Base-by-base conservation (phyloP, 805 yeast species). In the Candida ortonii region DNA sequence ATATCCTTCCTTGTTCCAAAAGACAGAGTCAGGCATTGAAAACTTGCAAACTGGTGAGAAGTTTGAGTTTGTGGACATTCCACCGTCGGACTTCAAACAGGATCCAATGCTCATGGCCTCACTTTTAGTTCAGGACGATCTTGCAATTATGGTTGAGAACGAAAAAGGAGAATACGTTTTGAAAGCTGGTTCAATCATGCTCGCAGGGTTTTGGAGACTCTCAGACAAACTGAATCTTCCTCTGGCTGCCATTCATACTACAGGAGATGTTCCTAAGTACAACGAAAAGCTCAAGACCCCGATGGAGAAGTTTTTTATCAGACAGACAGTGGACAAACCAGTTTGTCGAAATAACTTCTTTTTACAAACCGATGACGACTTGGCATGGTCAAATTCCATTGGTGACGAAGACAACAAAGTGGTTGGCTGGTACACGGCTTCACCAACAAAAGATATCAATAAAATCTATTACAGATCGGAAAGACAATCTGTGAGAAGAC, bases 141-240 rank as follows among this genome's bases (percentile, higher is more conserved):
- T 79, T 33, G 86, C 85, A 4, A 64, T 80, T 15, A 74, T 80
- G 82, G 58, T 78, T 33, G 86, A 80, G 47, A 63, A 67, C 31
- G 67, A 65, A 15, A 67, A 76, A 23, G 85, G 84, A 7, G 68
- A 73, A 33, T 79, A 77, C 50, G 60, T 61, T 21, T 61, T 80
- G 35, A 72, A 70, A 46, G 79, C 74, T 18, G 87, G 84, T 3
- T 73, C 81, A 4, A 75, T 80, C 31, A 62, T 76, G 49, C 64
- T 80, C 28, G 80, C 87, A 3, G 86, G 81, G 0, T 80, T 79
- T 55, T 80, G 86, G 86, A 65, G 84, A 50, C 65, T 80, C 25
- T 67, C 59, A 34, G 86, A 80, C 49, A 80, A 80, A 53, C 50
- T 71, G 20, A 68, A 74, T 36, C 57, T 71, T 57, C 77, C 82